These are phyloP conservation scores for Trichoderma cornu-damae DNA, from an alignment of 2,329 filamentous ascomycete species.

Conservation along the genomic window DNA sequence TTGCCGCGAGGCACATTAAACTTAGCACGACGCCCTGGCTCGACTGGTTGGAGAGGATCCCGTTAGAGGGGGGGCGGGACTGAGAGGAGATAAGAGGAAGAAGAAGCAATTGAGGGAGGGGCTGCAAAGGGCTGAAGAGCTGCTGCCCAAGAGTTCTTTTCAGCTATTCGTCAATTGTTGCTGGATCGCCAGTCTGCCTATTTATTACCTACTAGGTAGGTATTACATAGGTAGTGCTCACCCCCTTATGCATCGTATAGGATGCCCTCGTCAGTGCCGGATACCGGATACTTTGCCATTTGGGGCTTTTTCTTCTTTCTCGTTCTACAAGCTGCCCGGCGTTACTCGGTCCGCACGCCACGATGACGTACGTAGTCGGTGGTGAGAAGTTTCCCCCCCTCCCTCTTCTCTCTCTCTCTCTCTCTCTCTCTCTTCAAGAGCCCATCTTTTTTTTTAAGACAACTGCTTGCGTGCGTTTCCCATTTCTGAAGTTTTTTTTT, in stretches of 20 bases:
- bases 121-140: not conserved
- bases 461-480: conserved; percentile 14
- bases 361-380: conserved; percentile 23
- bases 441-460: conserved; percentile 12
- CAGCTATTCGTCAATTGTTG: not conserved
- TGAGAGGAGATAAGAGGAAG: not conserved
- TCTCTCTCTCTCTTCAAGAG: too few relatives aligned
- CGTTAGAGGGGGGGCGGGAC: not conserved
- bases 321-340: not conserved
- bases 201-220: too few relatives aligned
- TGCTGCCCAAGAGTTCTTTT: not conserved
- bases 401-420: too few relatives aligned
- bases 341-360: conserved; percentile 14
- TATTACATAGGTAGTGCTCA: too few relatives aligned
- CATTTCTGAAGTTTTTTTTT: conserved; percentile 1
- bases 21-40: not conserved
- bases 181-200: conserved; percentile 14
- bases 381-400: conserved; percentile 12
- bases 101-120: not conserved
- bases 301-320: too few relatives aligned
- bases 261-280: conserved; percentile 5
- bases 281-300: too few relatives aligned
- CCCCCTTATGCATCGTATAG: too few relatives aligned
- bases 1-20: not conserved
- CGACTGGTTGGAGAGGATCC: not conserved